These are phyloP conservation scores for Allium cepa DNA, from an alignment of 106 monocot genomes.

Conservation along the genomic window DNA sequence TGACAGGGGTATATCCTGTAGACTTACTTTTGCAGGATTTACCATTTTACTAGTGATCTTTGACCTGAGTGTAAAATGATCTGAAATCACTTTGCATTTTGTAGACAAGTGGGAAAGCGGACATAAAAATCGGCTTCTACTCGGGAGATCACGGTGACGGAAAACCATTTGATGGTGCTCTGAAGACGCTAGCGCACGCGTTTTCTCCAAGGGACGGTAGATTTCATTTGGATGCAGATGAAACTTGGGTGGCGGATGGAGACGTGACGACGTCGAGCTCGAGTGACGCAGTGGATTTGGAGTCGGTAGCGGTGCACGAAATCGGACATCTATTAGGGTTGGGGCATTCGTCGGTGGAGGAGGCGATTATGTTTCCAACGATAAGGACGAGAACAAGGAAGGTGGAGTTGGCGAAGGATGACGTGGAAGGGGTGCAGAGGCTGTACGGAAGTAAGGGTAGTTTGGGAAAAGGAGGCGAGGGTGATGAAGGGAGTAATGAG, in stretches of 20 bases:
- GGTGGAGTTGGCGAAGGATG: conserved; percentile 52
- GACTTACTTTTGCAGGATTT: no score
- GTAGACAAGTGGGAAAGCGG: conserved; percentile 13
- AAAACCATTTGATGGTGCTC: conserved; percentile 67
- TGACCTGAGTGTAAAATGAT: no score
- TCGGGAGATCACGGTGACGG: conserved; percentile 79
- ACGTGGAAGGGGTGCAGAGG: conserved; percentile 61
- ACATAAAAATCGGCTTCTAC: conserved; percentile 79
- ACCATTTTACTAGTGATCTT: no score
- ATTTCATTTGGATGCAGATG: conserved; percentile 80
- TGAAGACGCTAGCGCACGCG: conserved; percentile 89
- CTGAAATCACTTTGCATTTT: no score
- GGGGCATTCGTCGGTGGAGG: conserved; percentile 46
- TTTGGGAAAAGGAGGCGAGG: conserved; percentile 11
- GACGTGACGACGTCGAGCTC: conserved; percentile 26
- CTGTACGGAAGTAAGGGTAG: conserved; percentile 73
- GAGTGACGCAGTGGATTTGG: conserved; percentile 52
- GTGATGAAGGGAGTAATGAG: conserved; percentile 11
- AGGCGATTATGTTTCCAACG: conserved; percentile 64
- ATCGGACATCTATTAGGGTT: conserved; percentile 67
- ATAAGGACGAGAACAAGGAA: conserved; percentile 37
- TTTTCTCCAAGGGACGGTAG: conserved; percentile 88
- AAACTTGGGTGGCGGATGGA: conserved; percentile 62
- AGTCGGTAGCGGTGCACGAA: conserved; percentile 97
- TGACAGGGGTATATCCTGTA: no score